phyloP scores from a whole-genome alignment of 352 stramenopile genomes.

The Thalassiosira exigua region DNA sequence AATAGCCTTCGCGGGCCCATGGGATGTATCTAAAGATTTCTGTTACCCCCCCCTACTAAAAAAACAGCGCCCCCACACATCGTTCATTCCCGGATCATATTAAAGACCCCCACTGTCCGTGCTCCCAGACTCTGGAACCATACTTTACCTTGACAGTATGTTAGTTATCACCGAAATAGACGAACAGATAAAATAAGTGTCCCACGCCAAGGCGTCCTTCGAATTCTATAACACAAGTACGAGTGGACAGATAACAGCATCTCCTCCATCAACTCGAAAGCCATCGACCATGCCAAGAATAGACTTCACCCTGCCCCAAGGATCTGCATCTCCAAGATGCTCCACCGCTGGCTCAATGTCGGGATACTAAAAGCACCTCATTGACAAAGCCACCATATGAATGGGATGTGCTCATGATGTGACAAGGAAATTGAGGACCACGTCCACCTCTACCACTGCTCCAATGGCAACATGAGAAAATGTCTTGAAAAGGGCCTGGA shows the following conservation, averaged over 20 bases:
- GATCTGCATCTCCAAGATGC: slow-evolving; percentile 19
- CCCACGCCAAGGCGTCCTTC: neutral
- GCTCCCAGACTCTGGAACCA: neutral
- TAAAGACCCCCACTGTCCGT: no score
- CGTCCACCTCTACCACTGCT: slow-evolving; percentile 5
- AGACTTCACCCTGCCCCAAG: neutral
- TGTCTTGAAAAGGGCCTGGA: neutral
- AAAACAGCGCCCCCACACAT: no score
- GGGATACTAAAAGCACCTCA: neutral
- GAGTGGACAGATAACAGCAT: slow-evolving; percentile 5
- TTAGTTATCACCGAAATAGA: slow-evolving; percentile 23
- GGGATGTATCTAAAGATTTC: no score
- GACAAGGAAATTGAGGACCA: neutral
- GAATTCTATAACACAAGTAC: neutral
- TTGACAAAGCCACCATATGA: neutral
- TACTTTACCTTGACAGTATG: slow-evolving; percentile 9
- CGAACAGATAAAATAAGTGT: slow-evolving; percentile 6
- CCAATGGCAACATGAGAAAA: neutral
- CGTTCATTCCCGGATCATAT: no score
- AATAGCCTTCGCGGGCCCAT: no score
- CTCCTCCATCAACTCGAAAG: neutral
- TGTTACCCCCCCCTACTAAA: no score
- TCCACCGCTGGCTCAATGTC: slow-evolving; percentile 17
- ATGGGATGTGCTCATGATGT: slow-evolving; percentile 12
- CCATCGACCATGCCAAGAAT: slow-evolving; percentile 5